Percentiles rank a stretch among this genome's conserved stretches.
These are phyloP conservation scores for Tylopilus rubrobrunneus DNA, from an alignment of 768 basidiomycete genomes.

Conservation along the genomic window DNA sequence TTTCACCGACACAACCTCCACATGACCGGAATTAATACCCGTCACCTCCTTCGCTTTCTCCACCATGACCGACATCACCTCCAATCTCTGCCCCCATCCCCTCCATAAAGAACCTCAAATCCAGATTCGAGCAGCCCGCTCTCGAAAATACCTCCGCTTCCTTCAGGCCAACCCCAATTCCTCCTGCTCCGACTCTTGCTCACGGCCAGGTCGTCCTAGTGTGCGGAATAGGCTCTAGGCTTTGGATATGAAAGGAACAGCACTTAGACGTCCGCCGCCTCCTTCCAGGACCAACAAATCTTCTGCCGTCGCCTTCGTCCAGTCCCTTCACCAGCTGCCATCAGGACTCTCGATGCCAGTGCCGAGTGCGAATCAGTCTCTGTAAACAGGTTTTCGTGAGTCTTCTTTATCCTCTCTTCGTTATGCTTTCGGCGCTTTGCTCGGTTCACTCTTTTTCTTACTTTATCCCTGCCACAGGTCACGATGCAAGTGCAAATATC, in stretches of 20 bases:
- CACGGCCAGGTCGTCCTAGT: conserved; percentile 18
- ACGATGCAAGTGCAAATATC: background rate
- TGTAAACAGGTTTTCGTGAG: conserved; percentile 46
- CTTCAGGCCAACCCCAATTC: no score
- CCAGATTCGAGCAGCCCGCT: conserved; percentile 68
- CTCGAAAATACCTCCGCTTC: conserved; percentile 34
- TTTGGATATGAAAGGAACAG: conserved; percentile 45
- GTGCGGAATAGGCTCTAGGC: conserved; percentile 45
- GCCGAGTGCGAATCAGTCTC: conserved; percentile 13
- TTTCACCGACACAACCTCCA: conserved; percentile 1
- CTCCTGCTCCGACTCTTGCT: no score
- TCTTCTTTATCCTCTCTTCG: conserved; percentile 12
- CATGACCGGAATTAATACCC: no score
- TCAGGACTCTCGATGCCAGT: conserved; percentile 20
- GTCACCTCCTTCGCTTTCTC: no score
- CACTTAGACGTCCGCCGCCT: conserved; percentile 51
- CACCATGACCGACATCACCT: no score
- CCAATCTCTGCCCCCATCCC: no score
- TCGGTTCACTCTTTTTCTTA: background rate
- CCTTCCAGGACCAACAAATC: conserved; percentile 44
- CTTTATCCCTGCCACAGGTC: conserved; percentile 9
- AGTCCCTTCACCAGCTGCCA: conserved; percentile 36
- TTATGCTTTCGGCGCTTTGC: background rate
- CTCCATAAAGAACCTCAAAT: conserved; percentile 65
- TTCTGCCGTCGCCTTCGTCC: conserved; percentile 44